Percentiles rank a stretch among this genome's conserved stretches.
Conservation (phyloP, 257 asterid genomes). For the Solanum chmielewskii region DNA sequence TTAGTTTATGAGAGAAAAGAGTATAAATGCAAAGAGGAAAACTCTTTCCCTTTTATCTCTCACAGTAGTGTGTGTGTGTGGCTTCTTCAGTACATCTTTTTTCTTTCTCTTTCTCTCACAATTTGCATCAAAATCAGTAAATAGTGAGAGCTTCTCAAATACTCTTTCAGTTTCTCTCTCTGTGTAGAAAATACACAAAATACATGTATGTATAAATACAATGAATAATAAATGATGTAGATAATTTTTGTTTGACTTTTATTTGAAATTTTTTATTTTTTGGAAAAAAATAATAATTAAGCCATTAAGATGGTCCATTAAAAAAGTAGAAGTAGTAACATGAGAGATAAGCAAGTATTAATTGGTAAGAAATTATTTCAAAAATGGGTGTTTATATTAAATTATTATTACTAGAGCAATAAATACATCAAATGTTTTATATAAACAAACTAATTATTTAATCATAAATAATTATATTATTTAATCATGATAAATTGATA, state of each 20-base stretch:
- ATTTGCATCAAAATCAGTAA: slow-evolving; percentile 61
- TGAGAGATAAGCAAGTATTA: not conserved
- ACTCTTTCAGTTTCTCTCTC: slow-evolving; percentile 14
- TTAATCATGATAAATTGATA: not conserved
- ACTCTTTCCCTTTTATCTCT: slow-evolving; percentile 6
- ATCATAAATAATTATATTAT: too few species aligned
- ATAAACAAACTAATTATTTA: too few species aligned
- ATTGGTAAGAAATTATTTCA: not conserved
- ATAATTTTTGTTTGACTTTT: not conserved
- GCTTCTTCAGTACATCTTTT: slow-evolving; percentile 36
- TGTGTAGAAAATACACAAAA: not conserved
- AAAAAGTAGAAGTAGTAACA: not conserved
- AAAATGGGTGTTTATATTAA: not conserved
- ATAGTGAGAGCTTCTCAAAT: slow-evolving; percentile 54
- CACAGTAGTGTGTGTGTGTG: slow-evolving; percentile 6
- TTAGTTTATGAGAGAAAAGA: slow-evolving; percentile 1
- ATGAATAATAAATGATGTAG: not conserved
- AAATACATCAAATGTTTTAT: not conserved
- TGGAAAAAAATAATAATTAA: not conserved
- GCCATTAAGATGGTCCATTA: not conserved
- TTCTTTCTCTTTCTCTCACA: slow-evolving; percentile 10
- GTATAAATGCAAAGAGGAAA: not conserved
- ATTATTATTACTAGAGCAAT: not conserved
- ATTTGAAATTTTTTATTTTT: not conserved
- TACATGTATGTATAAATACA: not conserved